Conservation (phyloP, 805 yeast genomes). For the Cyberlindnera samutprakarnensis region DNA sequence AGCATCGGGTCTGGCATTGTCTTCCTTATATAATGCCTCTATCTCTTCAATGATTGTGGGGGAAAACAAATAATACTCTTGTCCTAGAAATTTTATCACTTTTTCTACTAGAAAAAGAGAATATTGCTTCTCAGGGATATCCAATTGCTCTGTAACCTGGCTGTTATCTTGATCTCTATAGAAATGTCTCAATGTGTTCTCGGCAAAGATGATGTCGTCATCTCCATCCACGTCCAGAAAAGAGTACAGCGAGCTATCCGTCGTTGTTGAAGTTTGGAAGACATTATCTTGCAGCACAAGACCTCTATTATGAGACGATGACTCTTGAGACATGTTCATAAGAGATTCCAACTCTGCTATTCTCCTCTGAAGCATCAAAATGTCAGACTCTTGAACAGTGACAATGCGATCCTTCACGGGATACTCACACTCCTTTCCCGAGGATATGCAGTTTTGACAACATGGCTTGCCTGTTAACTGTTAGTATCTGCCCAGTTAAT, state of each 20-base stretch:
- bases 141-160: constrained; percentile 5
- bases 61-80: constrained; percentile 18
- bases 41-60: constrained; percentile 8
- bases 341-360: constrained; percentile 9
- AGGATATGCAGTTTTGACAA: constrained; percentile 16
- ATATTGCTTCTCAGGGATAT: constrained; percentile 11
- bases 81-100: constrained; percentile 17
- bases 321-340: neutral
- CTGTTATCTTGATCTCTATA: constrained; percentile 9
- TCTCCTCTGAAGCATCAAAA: constrained; percentile 11
- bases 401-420: constrained; percentile 18
- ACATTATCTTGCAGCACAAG: constrained; percentile 14
- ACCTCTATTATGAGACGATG: neutral
- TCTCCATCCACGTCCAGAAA: constrained; percentile 18
- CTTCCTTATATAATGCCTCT: constrained; percentile 1
- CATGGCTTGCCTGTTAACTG: constrained; percentile 7
- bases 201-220: constrained; percentile 7
- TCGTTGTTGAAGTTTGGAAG: constrained; percentile 16
- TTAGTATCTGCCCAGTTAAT: constrained; percentile 1
- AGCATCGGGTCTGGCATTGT: constrained; percentile 6
- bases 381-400: constrained; percentile 18
- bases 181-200: constrained; percentile 12
- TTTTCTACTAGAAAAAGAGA: constrained; percentile 13
- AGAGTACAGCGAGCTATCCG: constrained; percentile 19
- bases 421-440: constrained; percentile 11